These are phyloP conservation scores for Naumovozyma baii DNA, from an alignment of 805 yeast genomes.

Conservation along the genomic window DNA sequence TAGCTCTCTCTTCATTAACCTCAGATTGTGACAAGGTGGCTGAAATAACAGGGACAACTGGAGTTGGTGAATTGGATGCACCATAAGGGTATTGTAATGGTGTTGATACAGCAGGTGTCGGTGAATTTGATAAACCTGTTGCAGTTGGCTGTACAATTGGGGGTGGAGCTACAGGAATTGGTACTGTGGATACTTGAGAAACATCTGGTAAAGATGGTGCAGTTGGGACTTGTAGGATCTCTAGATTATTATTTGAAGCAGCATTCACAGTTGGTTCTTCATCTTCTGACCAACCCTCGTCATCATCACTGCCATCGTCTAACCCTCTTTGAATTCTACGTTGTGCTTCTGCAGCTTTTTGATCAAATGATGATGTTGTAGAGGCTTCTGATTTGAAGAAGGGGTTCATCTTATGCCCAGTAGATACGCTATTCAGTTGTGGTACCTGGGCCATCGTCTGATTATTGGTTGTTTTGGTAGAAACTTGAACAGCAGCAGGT, in stretches of 20 bases:
- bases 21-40: constrained; percentile 25
- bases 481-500: constrained; percentile 6
- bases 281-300: constrained; percentile 30
- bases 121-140: background rate
- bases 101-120: constrained; percentile 5
- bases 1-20: constrained; percentile 19
- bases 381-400: constrained; percentile 38
- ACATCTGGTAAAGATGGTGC: constrained; percentile 9
- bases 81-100: constrained; percentile 17
- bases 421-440: background rate
- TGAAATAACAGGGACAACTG: constrained; percentile 24
- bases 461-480: background rate
- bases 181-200: constrained; percentile 6
- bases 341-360: constrained; percentile 56
- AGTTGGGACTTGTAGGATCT: constrained; percentile 7
- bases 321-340: constrained; percentile 57
- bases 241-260: constrained; percentile 19
- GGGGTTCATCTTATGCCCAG: constrained; percentile 33
- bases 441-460: background rate
- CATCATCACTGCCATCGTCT: constrained; percentile 28
- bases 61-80: constrained; percentile 22
- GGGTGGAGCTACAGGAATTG: constrained; percentile 17
- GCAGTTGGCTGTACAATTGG: background rate
- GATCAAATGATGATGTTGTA: constrained; percentile 35
- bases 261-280: constrained; percentile 23